Evolutionary conservation across 768 basidiomycete species (phyloP), one percentile per base, ranked within the genome.

Genomic region (Psilocybe azurescens): DNA sequence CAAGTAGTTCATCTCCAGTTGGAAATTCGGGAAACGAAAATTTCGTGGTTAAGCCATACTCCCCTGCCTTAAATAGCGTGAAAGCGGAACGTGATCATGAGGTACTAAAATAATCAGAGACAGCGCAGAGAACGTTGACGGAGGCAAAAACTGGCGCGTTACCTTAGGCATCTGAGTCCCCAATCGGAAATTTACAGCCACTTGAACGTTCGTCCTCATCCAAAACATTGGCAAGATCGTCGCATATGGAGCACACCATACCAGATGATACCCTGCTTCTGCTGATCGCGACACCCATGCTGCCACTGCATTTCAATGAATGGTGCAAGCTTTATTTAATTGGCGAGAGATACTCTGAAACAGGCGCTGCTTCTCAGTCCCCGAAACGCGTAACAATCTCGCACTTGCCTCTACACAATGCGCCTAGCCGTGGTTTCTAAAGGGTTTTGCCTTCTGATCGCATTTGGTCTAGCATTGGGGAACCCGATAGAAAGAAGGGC

Each of bases 201-300:
- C 8, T 49, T 58, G 60, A 58, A 58, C 60, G 61, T 58, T 58
- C 57, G 57, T 58, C 20, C 48, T 33, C 20, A 9, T 10, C 57
- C 47, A 49, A 48, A 41, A 30, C 8, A 16, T n/a, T 44, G 14
- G 24, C 41, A 29, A 14, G 11, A 28, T 28, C 18, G 16, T 57
- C 20, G 46, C 57, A 49, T 58, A 51, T 58, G 47, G 47, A 38
- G 47, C 18, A 58, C 14, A 29, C 29, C 48, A 49, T 20, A 29
- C 47, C 46, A n/a, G 33, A 33, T 30, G 38, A 39, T 39, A n/a
- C 41, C 28, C 11, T 10, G 11, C 57, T 54, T 46, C 38, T 29
- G 24, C 30, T 14, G 39, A 7, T 30, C 29, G 14, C 24, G 41
- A 47, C 10, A 56, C 41, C 39, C 39, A 30, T 56, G n/a, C 30